A percentile compares a stretch with the other conserved stretches of the same genome.
phyloP scores from a whole-genome alignment of 768 basidiomycete species.

The Harrya chromipes region DNA sequence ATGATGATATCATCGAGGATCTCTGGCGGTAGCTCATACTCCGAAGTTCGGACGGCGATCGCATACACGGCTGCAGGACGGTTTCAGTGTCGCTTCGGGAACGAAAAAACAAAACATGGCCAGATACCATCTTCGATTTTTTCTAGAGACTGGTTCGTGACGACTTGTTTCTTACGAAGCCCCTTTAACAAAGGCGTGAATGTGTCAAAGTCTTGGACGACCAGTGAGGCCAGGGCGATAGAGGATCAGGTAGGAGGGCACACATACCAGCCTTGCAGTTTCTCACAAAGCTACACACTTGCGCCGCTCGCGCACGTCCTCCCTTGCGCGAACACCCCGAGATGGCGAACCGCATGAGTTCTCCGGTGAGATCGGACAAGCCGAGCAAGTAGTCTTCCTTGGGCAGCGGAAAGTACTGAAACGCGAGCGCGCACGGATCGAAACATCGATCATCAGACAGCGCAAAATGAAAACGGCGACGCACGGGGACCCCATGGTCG shows the following conservation, averaged over 20 bases:
- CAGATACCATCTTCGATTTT: constrained; percentile 89
- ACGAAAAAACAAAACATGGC: not conserved
- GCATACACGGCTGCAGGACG: constrained; percentile 60
- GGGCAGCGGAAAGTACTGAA: constrained; percentile 73
- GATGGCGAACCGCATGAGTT: constrained; percentile 95
- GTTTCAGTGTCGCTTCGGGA: constrained; percentile 5
- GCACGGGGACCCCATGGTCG: constrained; percentile 59
- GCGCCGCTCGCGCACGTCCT: constrained; percentile 56
- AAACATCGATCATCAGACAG: constrained; percentile 7
- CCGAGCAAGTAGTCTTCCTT: constrained; percentile 88
- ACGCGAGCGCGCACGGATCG: not conserved
- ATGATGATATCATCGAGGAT: constrained; percentile 68
- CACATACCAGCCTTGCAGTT: constrained; percentile 65
- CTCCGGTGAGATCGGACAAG: constrained; percentile 91
- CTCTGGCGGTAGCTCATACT: constrained; percentile 66
- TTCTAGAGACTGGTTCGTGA: constrained; percentile 82
- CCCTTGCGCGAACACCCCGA: constrained; percentile 70
- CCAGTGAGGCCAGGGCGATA: not conserved
- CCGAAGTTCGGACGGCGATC: constrained; percentile 66
- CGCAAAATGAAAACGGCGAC: constrained; percentile 25
- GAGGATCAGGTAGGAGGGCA: not conserved
- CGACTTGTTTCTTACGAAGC: constrained; percentile 82
- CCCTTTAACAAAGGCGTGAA: constrained; percentile 69
- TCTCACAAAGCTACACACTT: constrained; percentile 70
- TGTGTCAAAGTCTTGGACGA: constrained; percentile 66